Percentiles rank a stretch among this genome's conserved stretches.
phyloP scores from a whole-genome alignment of 2,329 filamentous ascomycete genomes.

The Fusarium sulawesiense region DNA sequence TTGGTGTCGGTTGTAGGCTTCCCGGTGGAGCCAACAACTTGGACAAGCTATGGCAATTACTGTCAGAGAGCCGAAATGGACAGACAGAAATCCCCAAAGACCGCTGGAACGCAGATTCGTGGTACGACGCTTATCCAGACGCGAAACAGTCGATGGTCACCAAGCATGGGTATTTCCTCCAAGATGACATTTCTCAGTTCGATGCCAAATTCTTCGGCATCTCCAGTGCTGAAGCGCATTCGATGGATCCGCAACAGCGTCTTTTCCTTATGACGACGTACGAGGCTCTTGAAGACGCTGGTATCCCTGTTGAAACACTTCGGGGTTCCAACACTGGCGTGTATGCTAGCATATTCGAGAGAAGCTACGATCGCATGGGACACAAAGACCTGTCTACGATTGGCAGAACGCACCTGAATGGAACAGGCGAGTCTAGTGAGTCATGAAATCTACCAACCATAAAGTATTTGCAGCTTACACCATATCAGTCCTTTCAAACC shows the following conservation, averaged over 20 bases:
- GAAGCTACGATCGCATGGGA: conserved; percentile 10
- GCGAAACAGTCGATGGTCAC: conserved; percentile 11
- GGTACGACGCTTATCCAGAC: conserved; percentile 7
- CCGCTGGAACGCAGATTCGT: conserved; percentile 9
- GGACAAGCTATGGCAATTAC: conserved; percentile 1
- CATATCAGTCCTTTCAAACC: background rate
- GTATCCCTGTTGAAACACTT: conserved; percentile 1
- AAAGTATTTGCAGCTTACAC: background rate
- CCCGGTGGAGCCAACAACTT: conserved; percentile 13
- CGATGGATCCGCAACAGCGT: background rate
- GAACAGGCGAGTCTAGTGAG: conserved; percentile 9
- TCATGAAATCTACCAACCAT: fast-evolving
- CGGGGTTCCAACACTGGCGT: conserved; percentile 7
- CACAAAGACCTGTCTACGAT: conserved; percentile 14
- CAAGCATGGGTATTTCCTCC: conserved; percentile 6
- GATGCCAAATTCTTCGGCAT: conserved; percentile 12
- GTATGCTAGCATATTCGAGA: conserved; percentile 14
- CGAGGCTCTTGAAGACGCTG: conserved; percentile 8
- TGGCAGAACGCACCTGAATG: conserved; percentile 1
- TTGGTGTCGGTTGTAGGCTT: conserved; percentile 7
- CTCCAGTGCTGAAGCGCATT: conserved; percentile 1
- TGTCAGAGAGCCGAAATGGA: background rate
- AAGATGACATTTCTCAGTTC: conserved; percentile 11
- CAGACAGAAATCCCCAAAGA: conserved; percentile 8
- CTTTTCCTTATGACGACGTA: conserved; percentile 10